phyloP scores from a whole-genome alignment of 345 rosid genomes.

The Psidium guajava region DNA sequence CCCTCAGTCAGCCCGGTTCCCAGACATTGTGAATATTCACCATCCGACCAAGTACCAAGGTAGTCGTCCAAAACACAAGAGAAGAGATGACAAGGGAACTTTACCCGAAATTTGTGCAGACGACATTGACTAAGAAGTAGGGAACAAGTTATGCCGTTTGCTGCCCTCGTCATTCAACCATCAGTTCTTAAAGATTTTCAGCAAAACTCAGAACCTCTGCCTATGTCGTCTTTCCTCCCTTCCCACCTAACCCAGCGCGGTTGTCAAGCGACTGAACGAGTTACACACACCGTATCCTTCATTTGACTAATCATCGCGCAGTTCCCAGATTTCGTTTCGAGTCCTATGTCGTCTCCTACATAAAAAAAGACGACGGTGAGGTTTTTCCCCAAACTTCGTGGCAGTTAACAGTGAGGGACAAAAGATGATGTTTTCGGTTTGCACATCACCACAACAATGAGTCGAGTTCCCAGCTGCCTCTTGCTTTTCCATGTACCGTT shows the following conservation, averaged over 20 bases:
- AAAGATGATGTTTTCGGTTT: neutral
- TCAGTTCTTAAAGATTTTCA: too few species aligned
- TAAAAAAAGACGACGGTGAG: neutral
- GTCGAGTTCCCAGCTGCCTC: too few species aligned
- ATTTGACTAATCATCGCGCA: neutral
- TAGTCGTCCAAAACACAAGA: too few species aligned
- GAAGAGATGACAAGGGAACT: too few species aligned
- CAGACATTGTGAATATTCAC: neutral
- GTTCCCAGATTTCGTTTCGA: neutral
- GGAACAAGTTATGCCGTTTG: neutral
- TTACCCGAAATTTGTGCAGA: too few species aligned
- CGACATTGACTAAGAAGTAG: too few species aligned
- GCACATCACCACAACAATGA: neutral
- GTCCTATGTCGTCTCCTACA: neutral
- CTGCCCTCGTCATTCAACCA: neutral
- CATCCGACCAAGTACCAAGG: too few species aligned
- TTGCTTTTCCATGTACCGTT: neutral
- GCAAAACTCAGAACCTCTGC: too few species aligned
- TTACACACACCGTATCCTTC: neutral
- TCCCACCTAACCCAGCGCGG: neutral
- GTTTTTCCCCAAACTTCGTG: neutral
- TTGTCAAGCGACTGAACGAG: neutral
- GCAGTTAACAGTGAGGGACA: neutral
- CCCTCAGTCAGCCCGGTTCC: neutral
- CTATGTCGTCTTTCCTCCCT: neutral